A percentile compares a stretch with the other conserved stretches of the same genome.
Conservation (phyloP, 345 rosid species). For the Erysimum cheiranthoides region DNA sequence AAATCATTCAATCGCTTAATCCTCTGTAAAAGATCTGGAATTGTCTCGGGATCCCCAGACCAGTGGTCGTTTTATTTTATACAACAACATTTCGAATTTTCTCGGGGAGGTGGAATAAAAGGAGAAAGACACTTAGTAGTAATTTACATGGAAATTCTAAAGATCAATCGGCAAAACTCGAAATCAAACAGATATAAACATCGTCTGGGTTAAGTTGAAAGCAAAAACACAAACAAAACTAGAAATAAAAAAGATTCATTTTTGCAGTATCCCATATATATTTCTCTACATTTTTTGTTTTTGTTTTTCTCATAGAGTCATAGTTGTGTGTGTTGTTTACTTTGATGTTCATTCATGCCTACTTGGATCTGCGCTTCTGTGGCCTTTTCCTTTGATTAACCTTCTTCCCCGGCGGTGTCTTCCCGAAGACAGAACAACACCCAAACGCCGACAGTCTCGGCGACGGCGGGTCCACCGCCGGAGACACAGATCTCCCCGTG, state of each 20-base stretch:
- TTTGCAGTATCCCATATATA: not conserved
- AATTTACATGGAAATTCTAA: not conserved
- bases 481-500: slow-evolving; percentile 78
- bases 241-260: slow-evolving; percentile 26
- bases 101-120: not conserved
- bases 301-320: too few species aligned
- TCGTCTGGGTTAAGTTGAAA: not conserved
- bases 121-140: not conserved
- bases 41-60: not conserved
- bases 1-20: not conserved
- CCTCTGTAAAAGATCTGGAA: not conserved
- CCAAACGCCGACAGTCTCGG: slow-evolving; percentile 91
- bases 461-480: slow-evolving; percentile 89
- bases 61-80: not conserved
- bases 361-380: slow-evolving; percentile 65
- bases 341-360: slow-evolving; percentile 12
- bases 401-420: slow-evolving; percentile 53
- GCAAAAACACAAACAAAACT: slow-evolving; percentile 16
- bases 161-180: not conserved
- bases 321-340: slow-evolving; percentile 9
- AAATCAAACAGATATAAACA: slow-evolving; percentile 34
- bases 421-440: slow-evolving; percentile 69
- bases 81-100: not conserved
- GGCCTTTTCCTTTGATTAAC: slow-evolving; percentile 46
- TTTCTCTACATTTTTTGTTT: not conserved